Base-by-base conservation (phyloP, 331 rosid species). In the Stylosanthes scabra region DNA sequence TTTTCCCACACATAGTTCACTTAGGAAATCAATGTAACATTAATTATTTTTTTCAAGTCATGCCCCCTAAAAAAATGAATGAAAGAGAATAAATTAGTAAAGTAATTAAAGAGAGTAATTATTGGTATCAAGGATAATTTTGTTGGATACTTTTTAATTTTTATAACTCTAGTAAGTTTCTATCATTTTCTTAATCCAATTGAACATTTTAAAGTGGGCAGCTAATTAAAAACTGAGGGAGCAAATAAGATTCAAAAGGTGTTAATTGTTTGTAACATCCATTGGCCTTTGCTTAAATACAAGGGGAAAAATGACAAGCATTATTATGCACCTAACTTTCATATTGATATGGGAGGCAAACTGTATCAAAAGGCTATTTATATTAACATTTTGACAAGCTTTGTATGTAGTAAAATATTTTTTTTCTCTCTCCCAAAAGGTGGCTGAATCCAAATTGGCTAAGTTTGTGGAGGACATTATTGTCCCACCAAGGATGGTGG, bases 401-500 rank as follows among this genome's bases (percentile, higher is more conserved):
- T 11, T 45, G 46, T 62, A 42, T 29, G 25, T 51, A 40, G 25
- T 65, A 57, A 73, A 76, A 69, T 49, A 29, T 51, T 16, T 60
- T 51, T 44, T 42, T 42, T 6, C 7, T 1, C 46, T 9, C 46
- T 9, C 66, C 69, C 54, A 75, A 83, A 78, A 94, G 98, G 96
- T 90, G 60, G 96, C 99, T 59, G 99, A 94, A 81, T 90, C 96
- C 80, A 94, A 85, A 55, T 76, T 91, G 87, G 97, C 99, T 13
- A 92, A 88, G 72, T 94, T 94, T 83, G 97, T 94, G 2, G 99
- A 91, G 84, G 99, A 94, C 83, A 88, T 94, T 69, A 89, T 94
- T 49, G 89, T 94, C 73, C 97, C 99, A 77, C 97, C 99, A 76
- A 91, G 96, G 81, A 94, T 94, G 96, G 92, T 94, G 55, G 97